Evolutionary conservation across 108 stramenopile species (phyloP).

Genomic region (Poteriospumella lacustris): DNA sequence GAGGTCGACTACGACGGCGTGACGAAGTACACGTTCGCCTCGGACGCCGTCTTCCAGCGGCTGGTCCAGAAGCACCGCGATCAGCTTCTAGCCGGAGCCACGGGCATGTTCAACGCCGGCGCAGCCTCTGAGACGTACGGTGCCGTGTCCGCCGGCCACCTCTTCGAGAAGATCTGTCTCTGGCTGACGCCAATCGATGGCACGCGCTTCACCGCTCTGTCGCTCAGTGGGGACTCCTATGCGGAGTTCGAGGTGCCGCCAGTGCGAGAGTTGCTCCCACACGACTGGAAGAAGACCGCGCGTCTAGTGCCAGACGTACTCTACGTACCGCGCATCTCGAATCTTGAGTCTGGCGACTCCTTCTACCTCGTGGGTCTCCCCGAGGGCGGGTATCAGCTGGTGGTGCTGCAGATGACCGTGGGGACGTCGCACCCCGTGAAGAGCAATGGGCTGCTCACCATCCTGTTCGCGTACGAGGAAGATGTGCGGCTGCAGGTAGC

Average conservation of each 20-base stretch:
- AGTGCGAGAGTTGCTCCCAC: neutral
- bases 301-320: neutral
- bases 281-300: neutral
- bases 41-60: neutral
- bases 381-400: neutral
- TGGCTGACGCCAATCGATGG: neutral
- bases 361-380: neutral
- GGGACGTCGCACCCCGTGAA: too few relatives aligned
- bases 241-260: neutral
- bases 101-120: neutral
- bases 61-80: neutral
- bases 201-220: neutral
- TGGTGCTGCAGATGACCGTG: neutral
- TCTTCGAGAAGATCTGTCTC: neutral
- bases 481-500: neutral
- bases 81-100: neutral
- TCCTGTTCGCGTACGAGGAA: neutral
- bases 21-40: neutral
- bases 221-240: neutral
- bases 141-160: neutral
- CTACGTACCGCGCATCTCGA: neutral
- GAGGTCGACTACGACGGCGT: neutral
- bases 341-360: neutral
- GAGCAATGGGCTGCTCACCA: neutral
- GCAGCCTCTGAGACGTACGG: neutral